Percentiles rank a stretch among this genome's conserved stretches.
phyloP scores from a whole-genome alignment of 192 early-diverging fungal species.

The Thoreauomyces humboldtii region DNA sequence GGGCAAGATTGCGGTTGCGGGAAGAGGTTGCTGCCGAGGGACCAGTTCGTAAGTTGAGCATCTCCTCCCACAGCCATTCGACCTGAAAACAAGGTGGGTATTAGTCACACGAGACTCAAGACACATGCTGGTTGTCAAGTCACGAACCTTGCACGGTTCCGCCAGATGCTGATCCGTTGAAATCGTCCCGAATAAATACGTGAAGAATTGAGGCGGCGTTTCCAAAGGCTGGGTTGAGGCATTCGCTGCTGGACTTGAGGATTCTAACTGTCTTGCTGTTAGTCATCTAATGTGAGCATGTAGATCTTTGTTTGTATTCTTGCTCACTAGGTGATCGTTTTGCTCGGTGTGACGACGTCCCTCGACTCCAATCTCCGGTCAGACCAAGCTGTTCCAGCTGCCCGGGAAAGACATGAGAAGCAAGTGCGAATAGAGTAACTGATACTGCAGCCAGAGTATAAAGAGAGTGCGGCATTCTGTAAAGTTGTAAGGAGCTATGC shows the following conservation, averaged over 20 bases:
- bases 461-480: too few relatives aligned
- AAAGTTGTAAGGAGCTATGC: too few relatives aligned
- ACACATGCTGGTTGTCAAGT: neutral
- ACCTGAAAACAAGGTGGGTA: neutral
- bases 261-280: too few relatives aligned
- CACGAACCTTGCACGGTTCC: neutral
- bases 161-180: neutral
- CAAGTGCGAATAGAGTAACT: too few relatives aligned
- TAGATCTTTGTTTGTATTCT: too few relatives aligned
- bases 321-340: too few relatives aligned
- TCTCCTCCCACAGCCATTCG: conserved; percentile 4
- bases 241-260: conserved; percentile 13
- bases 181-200: neutral
- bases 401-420: too few relatives aligned
- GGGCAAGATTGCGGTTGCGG: conserved; percentile 12
- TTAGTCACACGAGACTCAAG: neutral
- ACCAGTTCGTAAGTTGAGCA: conserved; percentile 5
- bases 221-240: conserved; percentile 10
- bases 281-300: too few relatives aligned
- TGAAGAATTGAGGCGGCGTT: conserved; percentile 1
- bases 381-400: too few relatives aligned
- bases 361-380: too few relatives aligned
- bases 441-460: too few relatives aligned
- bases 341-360: too few relatives aligned
- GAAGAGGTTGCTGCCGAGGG: conserved; percentile 8